phyloP scores from a whole-genome alignment of 1,139 yeast genomes.

The Dujonia santamariae region DNA sequence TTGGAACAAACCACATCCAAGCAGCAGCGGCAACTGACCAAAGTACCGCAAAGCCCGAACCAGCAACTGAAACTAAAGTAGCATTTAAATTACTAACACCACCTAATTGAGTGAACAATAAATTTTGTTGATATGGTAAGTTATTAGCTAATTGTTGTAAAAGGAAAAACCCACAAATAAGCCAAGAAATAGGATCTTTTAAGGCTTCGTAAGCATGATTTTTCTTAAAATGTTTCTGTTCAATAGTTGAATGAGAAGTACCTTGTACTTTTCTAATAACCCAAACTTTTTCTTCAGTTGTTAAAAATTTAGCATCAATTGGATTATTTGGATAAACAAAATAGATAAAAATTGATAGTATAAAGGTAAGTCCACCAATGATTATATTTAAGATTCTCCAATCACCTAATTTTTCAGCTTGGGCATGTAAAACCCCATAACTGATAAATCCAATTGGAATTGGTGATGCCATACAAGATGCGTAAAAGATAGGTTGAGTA shows the following conservation, averaged over 20 bases:
- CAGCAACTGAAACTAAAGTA: conserved; percentile 51
- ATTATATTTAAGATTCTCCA: conserved; percentile 42
- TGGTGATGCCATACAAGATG: conserved; percentile 42
- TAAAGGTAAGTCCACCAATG: conserved; percentile 39
- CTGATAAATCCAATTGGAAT: conserved; percentile 46
- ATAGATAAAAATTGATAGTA: conserved; percentile 24
- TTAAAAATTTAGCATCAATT: conserved; percentile 31
- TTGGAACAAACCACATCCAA: conserved; percentile 18
- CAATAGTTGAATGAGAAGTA: conserved; percentile 41
- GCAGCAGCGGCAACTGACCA: conserved; percentile 29
- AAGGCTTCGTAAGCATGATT: conserved; percentile 42
- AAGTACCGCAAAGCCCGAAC: conserved; percentile 40
- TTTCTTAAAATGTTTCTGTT: conserved; percentile 41
- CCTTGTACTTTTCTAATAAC: conserved; percentile 38
- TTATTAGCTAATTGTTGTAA: conserved; percentile 46
- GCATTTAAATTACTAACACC: conserved; percentile 41
- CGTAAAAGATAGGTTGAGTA: conserved; percentile 40
- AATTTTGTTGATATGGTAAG: conserved; percentile 44
- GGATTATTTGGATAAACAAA: conserved; percentile 46
- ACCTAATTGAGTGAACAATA: conserved; percentile 41
- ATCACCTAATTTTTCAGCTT: conserved; percentile 21
- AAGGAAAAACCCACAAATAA: conserved; percentile 35
- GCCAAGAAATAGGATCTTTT: conserved; percentile 47
- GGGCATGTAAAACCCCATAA: conserved; percentile 34
- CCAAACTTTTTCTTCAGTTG: conserved; percentile 41